phyloP scores from a whole-genome alignment of 306 rosid species.

The Phaseolus lunatus region DNA sequence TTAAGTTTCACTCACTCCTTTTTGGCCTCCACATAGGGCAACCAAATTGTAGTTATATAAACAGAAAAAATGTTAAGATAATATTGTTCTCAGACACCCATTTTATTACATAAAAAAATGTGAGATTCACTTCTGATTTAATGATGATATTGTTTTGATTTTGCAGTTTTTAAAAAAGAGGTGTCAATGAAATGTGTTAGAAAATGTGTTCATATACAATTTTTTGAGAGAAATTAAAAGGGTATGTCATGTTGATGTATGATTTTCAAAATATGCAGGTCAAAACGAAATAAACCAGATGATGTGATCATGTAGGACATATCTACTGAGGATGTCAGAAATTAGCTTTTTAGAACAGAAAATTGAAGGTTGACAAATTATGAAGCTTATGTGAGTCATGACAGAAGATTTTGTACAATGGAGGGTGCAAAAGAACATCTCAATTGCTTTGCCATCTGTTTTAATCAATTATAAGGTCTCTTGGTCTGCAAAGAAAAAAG shows the following conservation, averaged over 20 bases:
- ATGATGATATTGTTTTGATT: no score
- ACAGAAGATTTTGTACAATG: slow-evolving; percentile 8
- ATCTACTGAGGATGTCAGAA: background rate
- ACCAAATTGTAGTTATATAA: background rate
- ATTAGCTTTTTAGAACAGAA: background rate
- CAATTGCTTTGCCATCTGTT: slow-evolving; percentile 28
- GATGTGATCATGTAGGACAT: slow-evolving; percentile 7
- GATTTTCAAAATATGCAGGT: slow-evolving; percentile 32
- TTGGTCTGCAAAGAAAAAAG: background rate
- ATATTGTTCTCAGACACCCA: no score
- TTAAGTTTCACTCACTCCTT: slow-evolving; percentile 49
- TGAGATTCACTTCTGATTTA: no score
- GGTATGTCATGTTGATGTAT: slow-evolving; percentile 13
- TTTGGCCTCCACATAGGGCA: slow-evolving; percentile 48
- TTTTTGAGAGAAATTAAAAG: no score
- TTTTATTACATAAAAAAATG: no score
- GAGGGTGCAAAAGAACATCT: slow-evolving; percentile 24
- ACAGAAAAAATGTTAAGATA: no score
- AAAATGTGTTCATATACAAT: no score
- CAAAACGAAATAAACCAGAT: slow-evolving; percentile 2
- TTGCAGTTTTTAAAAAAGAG: no score
- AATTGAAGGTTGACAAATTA: background rate
- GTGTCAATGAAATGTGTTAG: no score
- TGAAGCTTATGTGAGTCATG: slow-evolving; percentile 5
- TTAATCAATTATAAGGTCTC: slow-evolving; percentile 9